A percentile compares a stretch with the other conserved stretches of the same genome.
Conservation (phyloP, 345 rosid genomes). For the Heritiera fomes region DNA sequence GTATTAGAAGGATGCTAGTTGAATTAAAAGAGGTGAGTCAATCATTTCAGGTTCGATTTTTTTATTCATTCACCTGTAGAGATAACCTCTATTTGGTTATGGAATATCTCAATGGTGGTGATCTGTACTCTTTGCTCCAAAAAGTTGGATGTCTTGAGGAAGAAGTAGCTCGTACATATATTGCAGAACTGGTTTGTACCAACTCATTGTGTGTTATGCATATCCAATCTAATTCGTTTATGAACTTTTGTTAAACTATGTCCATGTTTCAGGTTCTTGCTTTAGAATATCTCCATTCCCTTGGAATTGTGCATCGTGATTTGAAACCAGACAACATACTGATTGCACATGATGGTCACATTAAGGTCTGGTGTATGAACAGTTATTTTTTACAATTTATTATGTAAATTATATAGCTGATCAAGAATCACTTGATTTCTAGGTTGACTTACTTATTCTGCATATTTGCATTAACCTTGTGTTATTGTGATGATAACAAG, state of each 20-base stretch:
- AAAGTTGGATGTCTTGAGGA: conserved; percentile 85
- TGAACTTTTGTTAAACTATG: conserved; percentile 12
- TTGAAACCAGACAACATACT: conserved; percentile 81
- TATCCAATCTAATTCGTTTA: conserved; percentile 15
- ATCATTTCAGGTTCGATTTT: conserved; percentile 72
- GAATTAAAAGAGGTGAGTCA: conserved; percentile 22
- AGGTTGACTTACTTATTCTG: background rate
- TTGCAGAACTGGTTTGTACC: conserved; percentile 75
- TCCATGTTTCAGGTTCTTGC: conserved; percentile 74
- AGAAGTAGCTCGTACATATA: conserved; percentile 71
- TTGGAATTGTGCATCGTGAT: conserved; percentile 80
- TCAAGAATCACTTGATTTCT: conserved; percentile 1
- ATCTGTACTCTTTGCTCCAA: conserved; percentile 71
- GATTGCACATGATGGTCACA: conserved; percentile 83
- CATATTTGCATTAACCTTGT: conserved; percentile 16
- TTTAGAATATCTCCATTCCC: conserved; percentile 79
- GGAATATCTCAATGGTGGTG: conserved; percentile 94
- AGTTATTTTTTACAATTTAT: background rate
- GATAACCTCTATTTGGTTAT: conserved; percentile 89
- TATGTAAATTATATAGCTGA: background rate
- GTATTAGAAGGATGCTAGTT: background rate
- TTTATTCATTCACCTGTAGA: conserved; percentile 81
- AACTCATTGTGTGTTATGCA: conserved; percentile 15
- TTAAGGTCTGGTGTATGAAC: conserved; percentile 60
- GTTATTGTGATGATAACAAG: conserved; percentile 15